Percentiles rank a stretch among this genome's conserved stretches.
Evolutionary conservation across 208 protist species (phyloP).

Genomic region (Acanthamoeba healyi): DNA sequence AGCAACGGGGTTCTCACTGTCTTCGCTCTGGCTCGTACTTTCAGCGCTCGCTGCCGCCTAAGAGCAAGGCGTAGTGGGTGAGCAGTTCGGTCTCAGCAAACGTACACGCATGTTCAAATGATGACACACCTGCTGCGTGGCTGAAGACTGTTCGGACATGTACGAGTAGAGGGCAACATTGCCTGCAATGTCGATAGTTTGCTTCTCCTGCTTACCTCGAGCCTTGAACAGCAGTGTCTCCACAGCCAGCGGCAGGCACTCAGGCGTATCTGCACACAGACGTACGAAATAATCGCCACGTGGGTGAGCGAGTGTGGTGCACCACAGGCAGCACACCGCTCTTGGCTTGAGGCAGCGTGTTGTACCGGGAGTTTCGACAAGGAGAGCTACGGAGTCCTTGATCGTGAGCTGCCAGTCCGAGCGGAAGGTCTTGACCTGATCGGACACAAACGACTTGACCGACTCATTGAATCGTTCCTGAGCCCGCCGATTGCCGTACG

Average conservation of each 20-base stretch:
- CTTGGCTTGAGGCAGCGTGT: not conserved
- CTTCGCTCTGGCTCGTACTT: too few species aligned
- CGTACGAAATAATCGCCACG: too few species aligned
- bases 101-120: not conserved
- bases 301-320: not conserved
- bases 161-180: constrained; percentile 47
- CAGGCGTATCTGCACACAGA: constrained; percentile 54
- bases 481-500: too few species aligned
- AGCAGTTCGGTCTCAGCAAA: too few species aligned
- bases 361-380: constrained; percentile 61
- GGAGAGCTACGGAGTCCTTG: constrained; percentile 21
- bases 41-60: too few species aligned
- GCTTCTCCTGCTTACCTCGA: constrained; percentile 22
- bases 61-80: too few species aligned
- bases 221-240: constrained; percentile 26
- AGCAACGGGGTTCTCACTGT: too few species aligned
- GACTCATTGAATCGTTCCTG: constrained; percentile 49
- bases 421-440: constrained; percentile 64
- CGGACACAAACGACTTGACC: constrained; percentile 54
- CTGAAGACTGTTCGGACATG: constrained; percentile 19
- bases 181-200: constrained; percentile 40
- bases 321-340: not conserved
- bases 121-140: not conserved
- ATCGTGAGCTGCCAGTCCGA: constrained; percentile 58
- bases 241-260: constrained; percentile 53